These are phyloP conservation scores for Hypoxylon sp. DNA, from an alignment of 2,329 filamentous ascomycete genomes.

Conservation along the genomic window DNA sequence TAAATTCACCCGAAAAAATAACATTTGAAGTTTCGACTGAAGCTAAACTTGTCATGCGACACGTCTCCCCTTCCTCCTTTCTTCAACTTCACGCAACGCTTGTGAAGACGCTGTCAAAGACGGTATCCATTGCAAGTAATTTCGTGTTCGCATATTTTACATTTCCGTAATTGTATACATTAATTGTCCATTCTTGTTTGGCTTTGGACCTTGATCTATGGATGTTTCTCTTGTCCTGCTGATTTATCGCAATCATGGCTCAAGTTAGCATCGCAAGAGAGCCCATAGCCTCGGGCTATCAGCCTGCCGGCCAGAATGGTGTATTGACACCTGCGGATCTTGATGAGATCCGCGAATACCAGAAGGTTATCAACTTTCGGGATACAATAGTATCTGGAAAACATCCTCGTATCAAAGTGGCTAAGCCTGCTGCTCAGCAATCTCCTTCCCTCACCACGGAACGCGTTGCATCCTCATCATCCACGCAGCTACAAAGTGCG, in stretches of 20 bases:
- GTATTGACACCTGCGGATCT: slow-evolving; percentile 55
- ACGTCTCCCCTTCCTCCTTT: slow-evolving; percentile 35
- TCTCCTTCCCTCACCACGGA: slow-evolving; percentile 43
- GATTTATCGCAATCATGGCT: slow-evolving; percentile 44
- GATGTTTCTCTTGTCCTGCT: slow-evolving; percentile 27
- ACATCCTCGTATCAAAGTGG: slow-evolving; percentile 71
- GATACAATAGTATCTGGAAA: slow-evolving; percentile 84
- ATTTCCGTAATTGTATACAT: slow-evolving; percentile 23
- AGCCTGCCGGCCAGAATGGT: slow-evolving; percentile 39
- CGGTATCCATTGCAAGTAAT: slow-evolving; percentile 18
- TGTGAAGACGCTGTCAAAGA: slow-evolving; percentile 17
- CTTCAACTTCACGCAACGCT: slow-evolving; percentile 24
- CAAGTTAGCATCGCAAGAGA: slow-evolving; percentile 42
- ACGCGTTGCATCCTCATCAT: slow-evolving; percentile 43
- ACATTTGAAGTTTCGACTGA: slow-evolving; percentile 22
- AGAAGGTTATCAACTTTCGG: slow-evolving; percentile 83
- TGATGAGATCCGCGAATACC: slow-evolving; percentile 76
- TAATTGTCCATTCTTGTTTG: slow-evolving; percentile 16
- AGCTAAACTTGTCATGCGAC: slow-evolving; percentile 41
- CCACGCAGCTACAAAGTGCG: slow-evolving; percentile 34
- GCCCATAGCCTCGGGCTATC: slow-evolving; percentile 40
- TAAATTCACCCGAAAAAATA: slow-evolving; percentile 25
- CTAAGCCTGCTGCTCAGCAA: slow-evolving; percentile 48
- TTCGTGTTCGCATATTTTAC: slow-evolving; percentile 4
- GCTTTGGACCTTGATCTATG: slow-evolving; percentile 29